Base-by-base conservation (phyloP, 1,284 basidiomycete species). In the Stygiomarasmius scandens region DNA sequence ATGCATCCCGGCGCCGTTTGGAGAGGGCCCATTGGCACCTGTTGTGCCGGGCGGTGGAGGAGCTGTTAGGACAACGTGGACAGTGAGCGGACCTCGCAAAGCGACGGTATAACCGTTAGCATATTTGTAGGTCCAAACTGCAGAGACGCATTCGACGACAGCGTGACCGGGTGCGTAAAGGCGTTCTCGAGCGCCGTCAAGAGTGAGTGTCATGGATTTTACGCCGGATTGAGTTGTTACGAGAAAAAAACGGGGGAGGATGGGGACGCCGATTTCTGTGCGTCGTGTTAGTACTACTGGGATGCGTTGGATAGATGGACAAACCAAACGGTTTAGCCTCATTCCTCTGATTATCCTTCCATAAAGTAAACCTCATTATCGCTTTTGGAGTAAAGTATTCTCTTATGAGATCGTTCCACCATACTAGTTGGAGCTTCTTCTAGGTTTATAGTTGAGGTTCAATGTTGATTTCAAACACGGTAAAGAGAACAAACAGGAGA, bases 311-410 rank as follows among this genome's bases (percentile, higher is more conserved):
- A n/a, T n/a, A n/a, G n/a, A n/a, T n/a, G n/a, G n/a, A n/a, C n/a
- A n/a, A n/a, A 92, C 90, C 88, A 65, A 92, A 92, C 19, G 85
- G 85, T 66, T 91, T 92, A 29, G 89, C 89, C 67, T 92, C 90
- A 38, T 78, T 80, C 62, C 77, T 79, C 65, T 85, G 82, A 64
- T 87, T 90, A 68, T 91, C 89, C 68, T 89, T 90, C 90, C 90
- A 92, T 23, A 92, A 71, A 6, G 88, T 91, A 61, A 92, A 78
- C 69, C 86, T 89, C 79, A 91, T 82, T 47, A 81, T 71, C 16
- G 88, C 84, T 58, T 81, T 82, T 2, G 81, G 78, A 9, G 82
- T 81, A 65, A 91, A 92, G 63, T 84, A 92, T 11, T 84, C 81
- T 46, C 76, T 76, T 58, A 90, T 80, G 23, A 89, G 62, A 1